phyloP scores from a whole-genome alignment of 257 asterid species.

The Haberlea rhodopensis region DNA sequence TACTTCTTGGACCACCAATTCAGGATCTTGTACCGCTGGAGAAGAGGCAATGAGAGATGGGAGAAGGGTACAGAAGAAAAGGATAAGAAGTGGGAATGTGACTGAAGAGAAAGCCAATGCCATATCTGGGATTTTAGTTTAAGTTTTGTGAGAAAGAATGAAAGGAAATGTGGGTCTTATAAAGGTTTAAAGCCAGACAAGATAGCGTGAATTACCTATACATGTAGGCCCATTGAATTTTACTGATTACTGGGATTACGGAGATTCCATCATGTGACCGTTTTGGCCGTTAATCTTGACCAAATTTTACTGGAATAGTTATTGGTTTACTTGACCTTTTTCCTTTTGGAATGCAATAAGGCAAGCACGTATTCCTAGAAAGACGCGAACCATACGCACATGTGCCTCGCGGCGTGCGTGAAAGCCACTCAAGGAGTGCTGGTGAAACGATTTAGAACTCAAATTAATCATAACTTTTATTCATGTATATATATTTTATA shows the following conservation, averaged over 20 bases:
- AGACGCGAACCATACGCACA: not conserved
- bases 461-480: too few species aligned
- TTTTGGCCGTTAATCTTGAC: too few species aligned
- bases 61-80: conserved; percentile 24
- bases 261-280: too few species aligned
- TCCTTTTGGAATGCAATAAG: too few species aligned
- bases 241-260: not conserved
- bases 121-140: not conserved
- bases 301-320: not conserved
- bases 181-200: not conserved
- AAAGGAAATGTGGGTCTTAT: conserved; percentile 33
- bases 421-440: not conserved
- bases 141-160: conserved; percentile 10
- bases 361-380: too few species aligned
- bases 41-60: conserved; percentile 45
- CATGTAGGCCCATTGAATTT: too few species aligned
- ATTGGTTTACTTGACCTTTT: too few species aligned
- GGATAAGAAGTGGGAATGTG: conserved; percentile 15
- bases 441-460: too few species aligned
- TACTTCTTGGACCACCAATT: conserved; percentile 44
- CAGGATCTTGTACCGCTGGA: conserved; percentile 40
- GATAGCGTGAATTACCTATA: too few species aligned
- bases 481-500: too few species aligned
- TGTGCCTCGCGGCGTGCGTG: not conserved
- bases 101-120: conserved; percentile 35